Evolutionary conservation across 2,329 filamentous ascomycete species (phyloP).

Genomic region (Pseudogymnoascus verrucosus): DNA sequence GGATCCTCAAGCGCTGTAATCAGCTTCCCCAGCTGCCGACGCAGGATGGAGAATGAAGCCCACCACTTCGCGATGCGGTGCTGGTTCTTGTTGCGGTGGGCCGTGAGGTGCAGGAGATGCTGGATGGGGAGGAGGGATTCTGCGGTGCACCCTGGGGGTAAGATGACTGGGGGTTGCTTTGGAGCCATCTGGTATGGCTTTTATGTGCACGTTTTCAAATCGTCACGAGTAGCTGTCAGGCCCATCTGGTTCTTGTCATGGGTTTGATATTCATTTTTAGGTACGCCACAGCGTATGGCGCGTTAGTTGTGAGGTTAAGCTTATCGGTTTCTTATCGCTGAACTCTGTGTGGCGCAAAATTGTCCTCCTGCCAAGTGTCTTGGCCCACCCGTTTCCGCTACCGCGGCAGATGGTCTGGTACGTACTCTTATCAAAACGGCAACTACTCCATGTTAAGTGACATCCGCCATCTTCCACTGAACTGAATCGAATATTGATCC

Average conservation of each 20-base stretch:
- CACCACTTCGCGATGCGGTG: conserved; percentile 79
- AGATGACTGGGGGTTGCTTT: not conserved
- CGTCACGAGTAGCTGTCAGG: not conserved
- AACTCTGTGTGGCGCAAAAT: not conserved
- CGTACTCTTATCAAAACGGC: not conserved
- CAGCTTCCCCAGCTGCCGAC: conserved; percentile 55
- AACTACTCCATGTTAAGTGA: not conserved
- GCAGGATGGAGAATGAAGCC: conserved; percentile 62
- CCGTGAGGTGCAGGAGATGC: conserved; percentile 61
- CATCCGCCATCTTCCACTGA: not conserved
- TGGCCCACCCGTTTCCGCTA: not conserved
- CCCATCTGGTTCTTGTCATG: not conserved
- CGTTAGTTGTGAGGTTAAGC: not conserved
- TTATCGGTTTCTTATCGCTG: not conserved
- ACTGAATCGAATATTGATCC: not conserved
- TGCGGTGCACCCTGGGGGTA: not conserved
- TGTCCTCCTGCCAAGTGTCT: conserved; percentile 4
- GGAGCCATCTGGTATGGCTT: not conserved
- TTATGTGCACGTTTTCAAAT: not conserved
- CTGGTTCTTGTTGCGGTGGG: conserved; percentile 85
- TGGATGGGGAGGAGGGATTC: conserved; percentile 32
- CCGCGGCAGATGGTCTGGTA: not conserved
- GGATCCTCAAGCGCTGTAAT: conserved; percentile 31
- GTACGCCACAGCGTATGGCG: not conserved
- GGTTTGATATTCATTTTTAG: conserved; percentile 8